Base-by-base conservation (phyloP, 2,329 filamentous ascomycete species). In the Thermomyces lanuginosus region DNA sequence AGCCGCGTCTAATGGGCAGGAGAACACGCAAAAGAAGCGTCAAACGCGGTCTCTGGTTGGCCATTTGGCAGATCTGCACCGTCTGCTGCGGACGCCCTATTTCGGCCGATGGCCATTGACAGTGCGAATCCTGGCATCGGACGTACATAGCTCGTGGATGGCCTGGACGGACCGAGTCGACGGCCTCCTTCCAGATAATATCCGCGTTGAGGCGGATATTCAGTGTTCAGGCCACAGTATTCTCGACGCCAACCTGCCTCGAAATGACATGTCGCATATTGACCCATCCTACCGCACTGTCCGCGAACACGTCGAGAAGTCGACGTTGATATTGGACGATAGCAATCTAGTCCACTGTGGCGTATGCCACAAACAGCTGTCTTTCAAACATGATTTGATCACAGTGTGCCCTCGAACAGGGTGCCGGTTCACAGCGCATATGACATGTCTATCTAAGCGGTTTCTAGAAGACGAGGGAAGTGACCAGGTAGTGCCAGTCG, bases 71-170 rank as follows among this genome's bases (percentile, higher is more conserved):
- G 89, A 92, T 41, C 51, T 95, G 14, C 79, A 92, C 46, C 60
- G 89, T 2, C 61, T 98, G 1, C 63, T 92, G 1, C 66, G 76
- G 1, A 78, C 83, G 2, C 66, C 70, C 2, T 89, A 80, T 48
- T 95, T 95, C 46, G 58, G 62, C 9, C 61, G 72, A 23, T 92
- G 83, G 86, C 86, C 86, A 11, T 59, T 98, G 28, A 68, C 68
- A 28, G 47, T 93, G 24, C 73, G 78, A 13, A 86, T 95, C 51
- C 86, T 92, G 39, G 62, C 63, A 2, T 55, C 60, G 3, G 78
- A 86, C 32, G 73, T 81, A 0, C 66, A 77, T 40, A 55, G 55
- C 11, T 62, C 66, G 1, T 95, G 86, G 86, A 47, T 62, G 10
- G 60, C 51, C 25, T 73, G 67, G 60, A 63, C 61, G 22, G 51